phyloP scores from a whole-genome alignment of 306 rosid species.

The Pyrus bretschneideri region DNA sequence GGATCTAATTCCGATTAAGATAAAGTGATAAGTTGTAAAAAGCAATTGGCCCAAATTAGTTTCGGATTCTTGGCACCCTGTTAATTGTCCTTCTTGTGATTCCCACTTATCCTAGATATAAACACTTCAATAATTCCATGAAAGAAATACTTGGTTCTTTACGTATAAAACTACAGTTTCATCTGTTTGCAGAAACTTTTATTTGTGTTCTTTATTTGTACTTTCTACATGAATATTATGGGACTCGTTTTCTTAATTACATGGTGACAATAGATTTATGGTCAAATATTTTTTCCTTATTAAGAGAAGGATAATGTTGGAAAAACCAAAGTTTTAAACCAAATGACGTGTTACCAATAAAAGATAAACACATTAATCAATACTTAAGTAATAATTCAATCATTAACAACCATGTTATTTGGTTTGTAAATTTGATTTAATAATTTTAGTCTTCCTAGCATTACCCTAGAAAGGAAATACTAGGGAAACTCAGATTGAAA shows the following conservation, averaged over 20 bases:
- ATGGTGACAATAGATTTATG: background rate
- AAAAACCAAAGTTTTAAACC: no score
- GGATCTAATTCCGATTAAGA: background rate
- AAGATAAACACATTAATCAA: no score
- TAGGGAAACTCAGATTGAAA: no score
- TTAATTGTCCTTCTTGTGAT: background rate
- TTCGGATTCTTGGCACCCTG: background rate
- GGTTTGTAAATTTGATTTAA: no score
- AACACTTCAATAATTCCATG: background rate
- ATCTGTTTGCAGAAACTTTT: background rate
- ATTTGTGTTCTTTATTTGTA: no score
- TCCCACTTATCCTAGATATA: background rate
- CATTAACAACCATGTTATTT: no score
- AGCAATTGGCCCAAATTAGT: background rate
- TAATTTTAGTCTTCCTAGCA: no score
- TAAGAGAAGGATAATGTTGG: no score
- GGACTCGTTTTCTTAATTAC: background rate
- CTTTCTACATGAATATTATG: no score
- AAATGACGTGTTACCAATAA: no score
- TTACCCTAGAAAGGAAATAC: no score
- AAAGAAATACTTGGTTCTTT: background rate
- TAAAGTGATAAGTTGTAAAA: slow-evolving; percentile 7
- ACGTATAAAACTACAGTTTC: background rate
- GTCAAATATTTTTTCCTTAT: background rate
- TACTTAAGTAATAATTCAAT: no score